Evolutionary conservation across 352 stramenopile species (phyloP), one percentile per base, ranked within the genome.

Genomic region (Pythium scleroteichum): DNA sequence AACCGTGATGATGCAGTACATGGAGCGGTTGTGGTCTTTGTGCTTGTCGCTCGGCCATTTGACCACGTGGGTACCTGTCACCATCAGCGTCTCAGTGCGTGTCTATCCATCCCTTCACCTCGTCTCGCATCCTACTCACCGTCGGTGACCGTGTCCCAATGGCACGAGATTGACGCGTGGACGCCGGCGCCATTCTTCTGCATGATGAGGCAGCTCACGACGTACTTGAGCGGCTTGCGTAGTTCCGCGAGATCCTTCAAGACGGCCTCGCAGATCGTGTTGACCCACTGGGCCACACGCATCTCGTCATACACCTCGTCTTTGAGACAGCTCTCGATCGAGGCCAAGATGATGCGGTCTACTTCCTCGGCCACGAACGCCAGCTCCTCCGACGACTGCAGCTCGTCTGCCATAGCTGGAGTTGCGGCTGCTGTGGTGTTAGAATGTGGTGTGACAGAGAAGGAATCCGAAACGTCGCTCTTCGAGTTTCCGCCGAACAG

Each of bases 101-200:
- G n/a, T 10, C 35, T 23, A 27, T 5, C 10, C 42, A 20, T 10
- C 23, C 19, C 3, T 12, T 19, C 38, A n/a, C 38, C 14, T n/a
- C 16, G 7, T 17, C 38, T 44, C 7, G 6, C 7, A 13, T 20
- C 17, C 6, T n/a, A 44, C 38, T 45, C 69, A 85, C 93, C 94
- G 56, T 98, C 92, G 19, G 79, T 97, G 63, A 81, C 84, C 0
- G 83, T 94, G 62, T 97, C 92, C 91, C 90, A 97, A 57, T 94
- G 93, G 29, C 88, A 96, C 13, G 87, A 96, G 46, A 97, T 82
- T 12, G 85, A 78, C 9, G 88, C 74, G 60, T 98, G 91, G 12
- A 98, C 73, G 17, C 92, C 92, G 2, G 92, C 90, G 47, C 92
- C 92, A 64, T 97, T 97, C 69, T 97, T 97, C 68, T 98, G 92